Percentiles rank a stretch among this genome's conserved stretches.
Evolutionary conservation across 441 rosid species (phyloP).

Genomic region (Cnidoscolus chayamansa): DNA sequence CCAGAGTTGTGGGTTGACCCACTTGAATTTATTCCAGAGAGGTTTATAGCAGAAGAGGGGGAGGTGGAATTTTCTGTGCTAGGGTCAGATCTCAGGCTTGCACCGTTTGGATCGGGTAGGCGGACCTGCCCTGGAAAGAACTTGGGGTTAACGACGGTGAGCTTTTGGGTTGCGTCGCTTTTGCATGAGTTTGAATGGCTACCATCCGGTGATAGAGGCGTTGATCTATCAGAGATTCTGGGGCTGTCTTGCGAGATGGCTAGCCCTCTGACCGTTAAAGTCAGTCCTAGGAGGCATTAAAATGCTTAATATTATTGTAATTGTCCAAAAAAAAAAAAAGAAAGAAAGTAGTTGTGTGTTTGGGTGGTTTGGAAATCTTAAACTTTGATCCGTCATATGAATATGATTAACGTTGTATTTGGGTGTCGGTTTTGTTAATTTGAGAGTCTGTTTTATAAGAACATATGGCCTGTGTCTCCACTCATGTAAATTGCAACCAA

Average conservation of each 20-base stretch:
- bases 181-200: slow-evolving; percentile 74
- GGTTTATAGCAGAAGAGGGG: slow-evolving; percentile 55
- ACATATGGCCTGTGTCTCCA: slow-evolving; percentile 3
- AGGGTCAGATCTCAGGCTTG: slow-evolving; percentile 73
- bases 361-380: slow-evolving; percentile 6
- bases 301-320: too few relatives aligned
- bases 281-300: slow-evolving; percentile 35
- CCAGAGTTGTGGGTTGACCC: slow-evolving; percentile 54
- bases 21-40: slow-evolving; percentile 45
- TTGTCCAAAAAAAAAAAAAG: background rate
- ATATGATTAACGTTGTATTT: slow-evolving; percentile 14
- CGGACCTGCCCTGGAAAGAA: slow-evolving; percentile 78
- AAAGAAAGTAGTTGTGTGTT: background rate
- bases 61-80: slow-evolving; percentile 54
- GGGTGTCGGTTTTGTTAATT: slow-evolving; percentile 12
- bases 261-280: slow-evolving; percentile 52
- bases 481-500: slow-evolving; percentile 28
- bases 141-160: slow-evolving; percentile 68
- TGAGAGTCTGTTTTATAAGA: slow-evolving; percentile 10
- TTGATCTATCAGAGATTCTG: slow-evolving; percentile 64
- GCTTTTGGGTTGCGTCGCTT: slow-evolving; percentile 58
- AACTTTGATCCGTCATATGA: slow-evolving; percentile 10
- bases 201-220: slow-evolving; percentile 32
- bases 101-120: slow-evolving; percentile 89
- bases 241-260: slow-evolving; percentile 88